Conservation (phyloP, 2,329 filamentous ascomycete species). For the Clonostachys rhizophaga region DNA sequence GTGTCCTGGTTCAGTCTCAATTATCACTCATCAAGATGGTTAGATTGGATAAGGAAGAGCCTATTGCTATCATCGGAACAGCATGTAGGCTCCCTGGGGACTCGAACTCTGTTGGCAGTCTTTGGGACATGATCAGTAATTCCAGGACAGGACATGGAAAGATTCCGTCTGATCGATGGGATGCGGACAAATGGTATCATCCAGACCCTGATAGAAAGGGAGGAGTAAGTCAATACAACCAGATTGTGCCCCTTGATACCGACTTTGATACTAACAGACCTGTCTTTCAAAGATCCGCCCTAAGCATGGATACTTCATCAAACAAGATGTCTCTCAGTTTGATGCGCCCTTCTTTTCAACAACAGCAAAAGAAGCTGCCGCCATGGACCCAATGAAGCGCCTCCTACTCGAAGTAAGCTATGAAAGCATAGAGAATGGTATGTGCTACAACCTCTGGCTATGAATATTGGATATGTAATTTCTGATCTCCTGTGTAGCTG, state of each 20-base stretch:
- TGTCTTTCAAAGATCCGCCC: background rate
- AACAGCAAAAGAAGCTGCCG: constrained; percentile 41
- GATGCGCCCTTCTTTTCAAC: constrained; percentile 49
- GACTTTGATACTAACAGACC: background rate
- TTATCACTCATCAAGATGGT: too few species aligned
- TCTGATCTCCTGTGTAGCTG: constrained; percentile 18
- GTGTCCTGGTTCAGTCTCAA: too few species aligned
- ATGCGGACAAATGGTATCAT: constrained; percentile 12
- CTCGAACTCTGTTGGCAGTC: constrained; percentile 12
- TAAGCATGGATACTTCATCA: constrained; percentile 26
- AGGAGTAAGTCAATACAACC: constrained; percentile 5
- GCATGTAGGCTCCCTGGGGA: constrained; percentile 23
- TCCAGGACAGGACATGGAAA: constrained; percentile 7
- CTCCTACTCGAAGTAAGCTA: constrained; percentile 48
- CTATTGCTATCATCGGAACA: constrained; percentile 33
- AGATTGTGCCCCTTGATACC: background rate
- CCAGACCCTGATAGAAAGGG: constrained; percentile 4
- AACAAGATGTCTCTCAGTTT: constrained; percentile 38
- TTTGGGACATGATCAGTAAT: constrained; percentile 13
- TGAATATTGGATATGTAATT: background rate
- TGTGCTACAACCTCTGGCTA: constrained; percentile 1
- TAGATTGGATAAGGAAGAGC: constrained; percentile 12
- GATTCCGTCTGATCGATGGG: constrained; percentile 14
- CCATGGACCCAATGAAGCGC: constrained; percentile 48
- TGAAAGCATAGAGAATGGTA: constrained; percentile 43